Percentiles rank a stretch among this genome's conserved stretches.
Conservation (phyloP, 1,284 basidiomycete genomes). For the Schizophyllum amplum region DNA sequence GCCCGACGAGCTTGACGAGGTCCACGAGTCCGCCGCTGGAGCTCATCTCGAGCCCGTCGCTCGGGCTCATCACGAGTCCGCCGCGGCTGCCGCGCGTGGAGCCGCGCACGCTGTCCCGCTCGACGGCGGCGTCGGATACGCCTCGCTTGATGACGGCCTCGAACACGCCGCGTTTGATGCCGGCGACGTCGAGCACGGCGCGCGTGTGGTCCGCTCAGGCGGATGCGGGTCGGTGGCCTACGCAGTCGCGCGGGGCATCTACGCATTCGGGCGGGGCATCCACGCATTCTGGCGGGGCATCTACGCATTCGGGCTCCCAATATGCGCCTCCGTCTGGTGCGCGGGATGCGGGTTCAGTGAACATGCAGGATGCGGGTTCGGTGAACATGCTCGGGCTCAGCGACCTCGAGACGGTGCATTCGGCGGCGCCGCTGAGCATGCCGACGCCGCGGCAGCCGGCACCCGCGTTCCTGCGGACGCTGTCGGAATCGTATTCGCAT, state of each 20-base stretch:
- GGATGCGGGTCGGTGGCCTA: neutral
- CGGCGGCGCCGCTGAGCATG: neutral
- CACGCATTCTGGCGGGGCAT: too few relatives aligned
- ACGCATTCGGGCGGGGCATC: too few relatives aligned
- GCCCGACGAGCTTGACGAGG: neutral
- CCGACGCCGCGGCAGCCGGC: neutral
- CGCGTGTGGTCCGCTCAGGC: neutral
- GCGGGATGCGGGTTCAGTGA: too few relatives aligned
- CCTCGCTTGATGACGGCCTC: neutral
- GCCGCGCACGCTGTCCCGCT: neutral
- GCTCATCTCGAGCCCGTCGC: neutral
- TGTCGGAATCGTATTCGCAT: neutral
- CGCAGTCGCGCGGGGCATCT: neutral
- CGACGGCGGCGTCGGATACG: neutral
- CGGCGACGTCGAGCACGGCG: neutral
- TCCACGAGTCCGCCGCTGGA: neutral
- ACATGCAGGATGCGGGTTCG: too few relatives aligned
- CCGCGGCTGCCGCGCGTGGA: too few relatives aligned
- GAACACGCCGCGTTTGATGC: too few relatives aligned
- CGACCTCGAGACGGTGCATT: neutral
- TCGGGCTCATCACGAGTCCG: neutral
- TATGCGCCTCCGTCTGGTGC: too few relatives aligned
- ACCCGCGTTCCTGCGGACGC: neutral
- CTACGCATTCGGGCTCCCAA: too few relatives aligned
- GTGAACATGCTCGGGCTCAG: neutral